A percentile compares a stretch with the other conserved stretches of the same genome.
Conservation (phyloP, 768 basidiomycete species). For the Tulasnella sp. region DNA sequence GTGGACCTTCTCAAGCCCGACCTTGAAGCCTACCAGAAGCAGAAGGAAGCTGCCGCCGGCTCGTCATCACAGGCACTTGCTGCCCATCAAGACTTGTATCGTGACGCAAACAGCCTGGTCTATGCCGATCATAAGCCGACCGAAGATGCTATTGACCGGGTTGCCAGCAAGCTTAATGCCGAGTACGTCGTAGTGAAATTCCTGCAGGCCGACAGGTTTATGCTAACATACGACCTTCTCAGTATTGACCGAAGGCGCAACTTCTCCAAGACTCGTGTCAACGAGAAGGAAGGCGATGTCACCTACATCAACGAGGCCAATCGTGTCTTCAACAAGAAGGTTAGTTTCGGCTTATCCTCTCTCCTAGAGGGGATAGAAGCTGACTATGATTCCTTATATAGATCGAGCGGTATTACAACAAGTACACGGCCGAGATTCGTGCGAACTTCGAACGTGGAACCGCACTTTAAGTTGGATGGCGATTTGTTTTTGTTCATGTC, state of each 20-base stretch:
- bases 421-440: slow-evolving; percentile 93
- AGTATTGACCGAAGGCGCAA: slow-evolving; percentile 88
- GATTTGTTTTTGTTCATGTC: not conserved
- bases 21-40: slow-evolving; percentile 76
- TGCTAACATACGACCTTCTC: slow-evolving; percentile 24
- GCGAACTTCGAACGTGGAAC: slow-evolving; percentile 98
- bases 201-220: slow-evolving; percentile 2
- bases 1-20: slow-evolving; percentile 85
- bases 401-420: slow-evolving; percentile 95
- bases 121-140: slow-evolving; percentile 95
- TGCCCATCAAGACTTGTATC: slow-evolving; percentile 70
- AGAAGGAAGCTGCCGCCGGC: slow-evolving; percentile 69
- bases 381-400: slow-evolving; percentile 36
- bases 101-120: slow-evolving; percentile 86
- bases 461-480: slow-evolving; percentile 53
- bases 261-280: slow-evolving; percentile 81
- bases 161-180: slow-evolving; percentile 85
- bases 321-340: slow-evolving; percentile 98
- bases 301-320: slow-evolving; percentile 99
- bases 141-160: slow-evolving; percentile 92
- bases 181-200: slow-evolving; percentile 60
- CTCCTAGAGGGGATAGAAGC: not conserved
- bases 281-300: slow-evolving; percentile 93
- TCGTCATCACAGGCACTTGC: slow-evolving; percentile 45
- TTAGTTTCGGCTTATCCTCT: slow-evolving; percentile 36